Evolutionary conservation across 208 protist genomes (phyloP), one percentile per base, ranked within the genome.

Genomic region (Crithidia mellificae): DNA sequence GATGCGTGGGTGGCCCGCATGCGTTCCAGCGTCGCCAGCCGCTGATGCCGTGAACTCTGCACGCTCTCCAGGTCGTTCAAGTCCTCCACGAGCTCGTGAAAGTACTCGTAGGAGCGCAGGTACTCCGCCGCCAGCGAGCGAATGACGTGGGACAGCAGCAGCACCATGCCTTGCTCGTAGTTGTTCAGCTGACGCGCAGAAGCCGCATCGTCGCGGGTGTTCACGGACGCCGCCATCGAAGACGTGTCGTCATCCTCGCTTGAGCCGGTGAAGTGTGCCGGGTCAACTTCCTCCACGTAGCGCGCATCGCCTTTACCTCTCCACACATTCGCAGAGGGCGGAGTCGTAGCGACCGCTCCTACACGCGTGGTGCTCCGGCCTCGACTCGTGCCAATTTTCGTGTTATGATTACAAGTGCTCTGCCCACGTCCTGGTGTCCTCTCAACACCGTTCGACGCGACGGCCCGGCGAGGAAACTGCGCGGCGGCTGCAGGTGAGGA

Each of bases 161-260:
- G 64, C 54, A 93, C 54, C 72, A 90, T 82, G 19, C 90, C 90
- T 44, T 92, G 81, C 63, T 91, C 80, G 54, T 92, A 88, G 63
- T 83, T 83, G 51, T 76, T 88, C 19, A 92, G 57, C 15, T 62
- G 43, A 2, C 46, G 77, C 25, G 44, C 51, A 22, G 64, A 51
- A 15, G 24, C 67, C 3, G 29, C 70, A 9, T 29, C 63, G 29
- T 53, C 67, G 12, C 25, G 15, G 9, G 46, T 38, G 66, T 32
- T 70, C n/a, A 17, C 9, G 2, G 74, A 47, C n/a, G 30, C 62
- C 4, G 55, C 61, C 0, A 63, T 22, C n/a, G 58, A 47, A 12
- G 27, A 52, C 22, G 32, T 44, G 5, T 15, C 27, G 27, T 53
- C 64, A 11, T 63, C 49, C 24, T 63, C 58, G 12, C 63, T 61